Base-by-base conservation (phyloP, 345 rosid genomes). In the Hypericum androsaemum region DNA sequence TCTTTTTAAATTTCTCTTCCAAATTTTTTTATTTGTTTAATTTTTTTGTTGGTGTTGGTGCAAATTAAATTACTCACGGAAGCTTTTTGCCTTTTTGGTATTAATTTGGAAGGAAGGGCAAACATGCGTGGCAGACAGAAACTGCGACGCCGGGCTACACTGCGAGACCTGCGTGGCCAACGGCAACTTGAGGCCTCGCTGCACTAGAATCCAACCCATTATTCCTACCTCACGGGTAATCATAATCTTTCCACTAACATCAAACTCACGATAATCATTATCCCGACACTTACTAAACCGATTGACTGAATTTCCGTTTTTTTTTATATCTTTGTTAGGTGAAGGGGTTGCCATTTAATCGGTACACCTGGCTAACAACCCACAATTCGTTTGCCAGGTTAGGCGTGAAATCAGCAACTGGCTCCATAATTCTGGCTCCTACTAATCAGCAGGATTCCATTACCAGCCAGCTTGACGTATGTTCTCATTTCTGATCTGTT, bases 151-250 rank as follows among this genome's bases (percentile, higher is more conserved):
- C 6, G 71, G 56, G 54, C 52, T 67, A 7, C 71, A 57, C 38
- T 67, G 71, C 13, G 63, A 61, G 14, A 61, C 63, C 0, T 67
- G 71, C 43, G 12, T 48, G 10, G 63, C 63, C 37, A 67, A 67
- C 39, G 63, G 63, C 38, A 67, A 61, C 53, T 39, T 47, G 7
- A 32, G 59, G 28, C 66, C 63, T 0, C 53, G 71, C 0, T 67
- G 71, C 51, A 67, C 66, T 35, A 57, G 71, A 53, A 53, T 57
- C 47, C 66, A 57, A 43, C 71, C 71, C 0, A 37, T 57, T 4
- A 57, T 11, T 42, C 71, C 71, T 10, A 52, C 55, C 37, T 61
- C 71, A 61, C 45, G 47, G 63, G 71, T 61, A 7, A 22, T 22
- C 32, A 66, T 61, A 7, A 22, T 22, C 32, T 22, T 22, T 22